Conservation (phyloP, 805 yeast species). For the Kodamaea leandrae region DNA sequence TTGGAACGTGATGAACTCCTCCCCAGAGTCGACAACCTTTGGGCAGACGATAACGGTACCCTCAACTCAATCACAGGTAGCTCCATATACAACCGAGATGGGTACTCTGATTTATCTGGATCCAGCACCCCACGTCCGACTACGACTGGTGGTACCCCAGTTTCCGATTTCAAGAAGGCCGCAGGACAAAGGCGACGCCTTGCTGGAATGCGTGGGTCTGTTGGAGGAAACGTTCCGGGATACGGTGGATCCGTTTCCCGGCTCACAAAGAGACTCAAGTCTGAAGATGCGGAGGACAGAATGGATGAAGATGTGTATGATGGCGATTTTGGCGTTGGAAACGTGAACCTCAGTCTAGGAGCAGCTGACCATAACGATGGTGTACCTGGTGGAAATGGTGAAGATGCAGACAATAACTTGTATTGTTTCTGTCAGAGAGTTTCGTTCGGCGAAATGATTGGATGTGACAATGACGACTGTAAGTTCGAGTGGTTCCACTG, state of each 20-base stretch:
- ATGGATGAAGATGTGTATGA: conserved; percentile 6
- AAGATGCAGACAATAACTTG: conserved; percentile 39
- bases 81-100: conserved; percentile 12
- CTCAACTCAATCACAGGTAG: neutral
- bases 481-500: conserved; percentile 95
- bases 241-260: conserved; percentile 5
- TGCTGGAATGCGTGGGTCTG: conserved; percentile 8
- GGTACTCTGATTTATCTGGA: conserved; percentile 24
- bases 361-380: conserved; percentile 36
- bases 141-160: conserved; percentile 8
- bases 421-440: conserved; percentile 94
- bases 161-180: conserved; percentile 9
- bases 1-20: conserved; percentile 80
- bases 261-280: conserved; percentile 12
- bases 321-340: conserved; percentile 12
- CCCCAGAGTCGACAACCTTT: conserved; percentile 46
- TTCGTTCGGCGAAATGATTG: conserved; percentile 95
- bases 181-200: conserved; percentile 28
- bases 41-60: conserved; percentile 15
- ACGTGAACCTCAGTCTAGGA: conserved; percentile 9
- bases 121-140: conserved; percentile 31
- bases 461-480: conserved; percentile 90
- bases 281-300: conserved; percentile 16
- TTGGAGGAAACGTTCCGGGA: conserved; percentile 1
- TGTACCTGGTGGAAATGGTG: conserved; percentile 22